Evolutionary conservation across 2,329 filamentous ascomycete species (phyloP), one percentile per base, ranked within the genome.

Genomic region (Aureobasidium sp.): DNA sequence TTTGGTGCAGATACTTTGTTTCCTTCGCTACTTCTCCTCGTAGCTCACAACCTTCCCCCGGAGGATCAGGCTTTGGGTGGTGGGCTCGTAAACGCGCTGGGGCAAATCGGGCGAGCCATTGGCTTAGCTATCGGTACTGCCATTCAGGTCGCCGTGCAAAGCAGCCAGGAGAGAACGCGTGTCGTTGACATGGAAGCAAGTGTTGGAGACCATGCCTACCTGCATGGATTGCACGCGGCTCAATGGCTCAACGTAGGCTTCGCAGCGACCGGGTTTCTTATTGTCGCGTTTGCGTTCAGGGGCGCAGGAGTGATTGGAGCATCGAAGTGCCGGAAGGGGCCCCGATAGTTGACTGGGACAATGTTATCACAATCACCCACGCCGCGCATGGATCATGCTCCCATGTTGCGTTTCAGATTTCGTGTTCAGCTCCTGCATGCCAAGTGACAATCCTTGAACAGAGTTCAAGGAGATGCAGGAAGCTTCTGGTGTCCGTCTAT

Each of bases 1-100:
- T 76, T 87, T 39, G 87, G 87, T 12, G 84, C 85, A 3, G 87
- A 90, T 68, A 87, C 84, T 0, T 78, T 86, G 0, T 88, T 84
- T 78, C 86, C 87, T 0, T 82, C 82, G 5, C 74, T 89, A 20
- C 85, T 84, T 0, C 78, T 90, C 0, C 88, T 87, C 69, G 86
- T 83, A 0, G 86, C 86, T 0, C 83, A 84, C 64, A 78, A 82
- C 0, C 76, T 90, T 0, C 83, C 86, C 0, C 75, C 77, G 0
- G 82, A 84, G 55, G 86, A 90, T 64, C 87, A 89, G 68, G 84
- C 85, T 1, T 72, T 89, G 0, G 87, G 86, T 0, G 87, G 86
- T 0, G 87, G 85, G 0, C 78, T 89, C 9, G 83, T 89, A 69
- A 88, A 88, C 63, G 81, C 86, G 0, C 81, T 86, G 13, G 84